These are phyloP conservation scores for Exophiala aquamarina DNA, from an alignment of 2,329 filamentous ascomycete species.

Conservation along the genomic window DNA sequence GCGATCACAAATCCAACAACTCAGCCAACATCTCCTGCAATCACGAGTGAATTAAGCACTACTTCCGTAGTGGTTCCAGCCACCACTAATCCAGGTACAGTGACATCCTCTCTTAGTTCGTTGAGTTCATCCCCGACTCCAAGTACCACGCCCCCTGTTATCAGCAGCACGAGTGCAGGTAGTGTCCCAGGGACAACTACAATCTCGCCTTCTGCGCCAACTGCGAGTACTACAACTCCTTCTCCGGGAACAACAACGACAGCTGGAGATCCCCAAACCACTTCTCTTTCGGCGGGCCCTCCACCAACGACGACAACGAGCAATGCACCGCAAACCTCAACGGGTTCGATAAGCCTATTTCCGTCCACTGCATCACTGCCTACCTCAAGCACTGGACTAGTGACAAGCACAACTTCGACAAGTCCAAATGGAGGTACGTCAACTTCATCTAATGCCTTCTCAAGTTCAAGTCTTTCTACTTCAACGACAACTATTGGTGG, in stretches of 20 bases:
- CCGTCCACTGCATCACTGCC: too few relatives aligned
- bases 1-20: not conserved
- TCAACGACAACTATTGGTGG: not conserved
- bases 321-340: too few relatives aligned
- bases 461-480: not conserved
- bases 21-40: conserved; percentile 1
- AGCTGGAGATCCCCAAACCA: too few relatives aligned
- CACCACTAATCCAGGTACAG: conserved; percentile 19
- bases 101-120: conserved; percentile 17
- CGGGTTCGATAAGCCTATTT: too few relatives aligned
- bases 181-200: not conserved
- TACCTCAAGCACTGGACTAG: too few relatives aligned
- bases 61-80: conserved; percentile 7
- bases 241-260: too few relatives aligned
- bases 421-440: conserved; percentile 1
- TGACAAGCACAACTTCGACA: too few relatives aligned
- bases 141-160: conserved; percentile 11
- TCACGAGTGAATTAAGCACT: conserved; percentile 14
- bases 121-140: conserved; percentile 14
- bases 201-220: not conserved
- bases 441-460: not conserved
- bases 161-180: not conserved
- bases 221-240: too few relatives aligned
- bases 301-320: too few relatives aligned
- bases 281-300: too few relatives aligned